Evolutionary conservation across 176 grass and related monocot genomes (phyloP), one percentile per base, ranked within the genome.

Genomic region (Avena eriantha): DNA sequence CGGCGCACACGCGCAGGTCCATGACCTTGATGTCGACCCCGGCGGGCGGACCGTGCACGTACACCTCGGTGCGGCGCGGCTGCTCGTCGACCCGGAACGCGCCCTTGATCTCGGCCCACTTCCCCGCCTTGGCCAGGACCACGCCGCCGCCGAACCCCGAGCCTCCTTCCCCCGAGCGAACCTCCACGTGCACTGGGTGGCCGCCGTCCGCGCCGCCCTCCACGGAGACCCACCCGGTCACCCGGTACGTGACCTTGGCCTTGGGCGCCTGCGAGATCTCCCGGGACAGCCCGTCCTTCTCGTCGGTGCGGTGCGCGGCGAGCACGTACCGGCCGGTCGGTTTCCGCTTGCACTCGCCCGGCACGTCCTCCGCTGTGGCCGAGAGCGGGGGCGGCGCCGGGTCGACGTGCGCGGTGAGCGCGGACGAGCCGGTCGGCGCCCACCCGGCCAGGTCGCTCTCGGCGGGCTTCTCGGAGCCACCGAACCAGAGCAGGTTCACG

Each of bases 21-120:
- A 90, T 88, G 33, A 95, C 88, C 93, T 87, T 95, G 15, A 95
- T 34, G 33, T 93, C 93, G 49, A 93, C 86, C 17, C 86, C 88
- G 3, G 86, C 58, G 1, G 90, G 47, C 24, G 90, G 83, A 4
- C 93, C 93, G 6, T 92, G 86, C 1, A 95, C 80, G 58, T 82
- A 91, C 1, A 95, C 90, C 78, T 56, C 31, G 57, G 87, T 77
- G 1, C 24, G 12, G 19, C 58, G 34, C 51, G 66, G 50, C 13
- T 39, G 80, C 66, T 82, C 86, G 18, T 92, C 93, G 22, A 91
- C 68, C 1, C 93, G 84, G 43, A 93, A 92, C 14, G 88, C 79
- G 12, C 93, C 93, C 77, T 88, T 90, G 73, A 95, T 56, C 72
- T 95, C 81, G 23, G 78, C 64, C 90, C 93, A 95, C 56, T 88